Evolutionary conservation across 139 green algal species (phyloP), one percentile per base, ranked within the genome.

Genomic region (Chlamydomonas sp.): DNA sequence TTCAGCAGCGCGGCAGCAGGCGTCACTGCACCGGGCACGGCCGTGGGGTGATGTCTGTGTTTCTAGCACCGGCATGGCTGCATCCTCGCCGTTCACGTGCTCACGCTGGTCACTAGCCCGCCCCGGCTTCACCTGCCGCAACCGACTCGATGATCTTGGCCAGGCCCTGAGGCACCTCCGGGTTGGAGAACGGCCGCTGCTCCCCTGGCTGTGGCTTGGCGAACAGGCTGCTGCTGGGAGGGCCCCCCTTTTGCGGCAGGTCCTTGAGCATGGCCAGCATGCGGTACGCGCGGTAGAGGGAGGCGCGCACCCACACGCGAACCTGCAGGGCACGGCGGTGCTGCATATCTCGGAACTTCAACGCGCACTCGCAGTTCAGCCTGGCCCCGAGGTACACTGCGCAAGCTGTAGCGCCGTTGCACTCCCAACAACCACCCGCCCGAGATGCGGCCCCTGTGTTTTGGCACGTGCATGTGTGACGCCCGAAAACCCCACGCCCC

Each of bases 211-310:
- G 9, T 63, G 66, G n/a, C 64, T 12, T 57, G n/a, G 14, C 62
- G 62, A 71, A 72, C 63, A 72, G 20, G 20, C 0, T 6, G 5
- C 4, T n/a, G 7, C 17, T 9, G 62, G 62, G n/a, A 6, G 5
- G 4, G n/a, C 9, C 63, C 14, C 62, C 63, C 14, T 20, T 3
- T 0, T 2, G 62, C 2, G 74, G 61, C 62, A 88, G 63, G 69
- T 88, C 83, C n/a, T 31, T 60, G 63, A 88, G 66, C 14, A 6
- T 61, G 2, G 73, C 82, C 62, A 64, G 82, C 18, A 61, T 8
- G 49, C 63, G 57, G 59, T 88, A 90, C 59, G 63, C 72, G 60
- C 17, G n/a, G 66, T 88, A 90, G 16, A 81, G 80, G 60, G 80
- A 84, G 61, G 71, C 16, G 6, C 88, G 81, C 14, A 91, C 67